Conservation (phyloP, 2,329 filamentous ascomycete species). For the Fusarium sarcochroum region DNA sequence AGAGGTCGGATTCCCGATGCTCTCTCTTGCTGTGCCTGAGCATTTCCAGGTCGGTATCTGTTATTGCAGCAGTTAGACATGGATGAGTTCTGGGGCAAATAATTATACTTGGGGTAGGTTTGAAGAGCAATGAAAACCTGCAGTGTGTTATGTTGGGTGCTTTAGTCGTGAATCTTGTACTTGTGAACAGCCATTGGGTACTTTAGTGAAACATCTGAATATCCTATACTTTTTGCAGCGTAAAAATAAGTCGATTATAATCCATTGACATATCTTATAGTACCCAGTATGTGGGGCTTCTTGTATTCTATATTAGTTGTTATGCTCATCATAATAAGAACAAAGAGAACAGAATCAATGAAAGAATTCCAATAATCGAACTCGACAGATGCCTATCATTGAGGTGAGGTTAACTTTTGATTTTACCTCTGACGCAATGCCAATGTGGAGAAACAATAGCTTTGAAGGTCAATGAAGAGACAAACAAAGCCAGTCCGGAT, state of each 20-base stretch:
- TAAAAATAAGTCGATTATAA: too few relatives aligned
- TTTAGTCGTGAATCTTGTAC: neutral
- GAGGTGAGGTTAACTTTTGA: slow-evolving; percentile 18
- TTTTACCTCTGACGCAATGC: slow-evolving; percentile 26
- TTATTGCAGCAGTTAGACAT: slow-evolving; percentile 31
- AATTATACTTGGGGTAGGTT: slow-evolving; percentile 26
- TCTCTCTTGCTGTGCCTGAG: slow-evolving; percentile 37
- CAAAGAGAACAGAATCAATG: too few relatives aligned
- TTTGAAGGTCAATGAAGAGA: slow-evolving; percentile 23
- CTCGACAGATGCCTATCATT: neutral
- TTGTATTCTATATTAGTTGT: too few relatives aligned
- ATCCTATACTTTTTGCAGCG: too few relatives aligned
- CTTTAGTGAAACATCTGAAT: too few relatives aligned
- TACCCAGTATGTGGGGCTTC: too few relatives aligned
- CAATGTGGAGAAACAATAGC: too few relatives aligned
- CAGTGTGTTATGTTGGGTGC: neutral
- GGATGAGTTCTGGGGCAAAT: slow-evolving; percentile 31
- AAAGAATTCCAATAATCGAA: neutral
- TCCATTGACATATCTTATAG: too few relatives aligned
- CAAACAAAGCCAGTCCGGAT: slow-evolving; percentile 4
- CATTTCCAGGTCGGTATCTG: slow-evolving; percentile 29
- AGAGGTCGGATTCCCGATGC: slow-evolving; percentile 39
- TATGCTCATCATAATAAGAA: too few relatives aligned
- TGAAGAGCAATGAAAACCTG: slow-evolving; percentile 24
- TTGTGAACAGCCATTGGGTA: too few relatives aligned